Percentiles rank a stretch among this genome's conserved stretches.
phyloP scores from a whole-genome alignment of 345 rosid species.

The Nephelium lappaceum region DNA sequence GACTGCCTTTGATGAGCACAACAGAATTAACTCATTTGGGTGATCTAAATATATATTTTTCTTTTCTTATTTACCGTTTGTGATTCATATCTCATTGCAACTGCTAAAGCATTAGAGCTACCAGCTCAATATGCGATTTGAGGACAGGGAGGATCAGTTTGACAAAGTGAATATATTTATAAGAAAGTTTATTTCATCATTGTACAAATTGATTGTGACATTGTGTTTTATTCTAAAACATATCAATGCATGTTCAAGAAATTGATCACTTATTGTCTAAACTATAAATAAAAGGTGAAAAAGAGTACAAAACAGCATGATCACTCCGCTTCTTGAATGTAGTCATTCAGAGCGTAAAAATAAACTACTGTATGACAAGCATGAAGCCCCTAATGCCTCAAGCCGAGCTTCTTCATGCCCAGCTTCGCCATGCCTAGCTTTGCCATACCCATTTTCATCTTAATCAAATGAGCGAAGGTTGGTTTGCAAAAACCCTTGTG shows the following conservation, averaged over 20 bases:
- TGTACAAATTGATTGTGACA: not conserved
- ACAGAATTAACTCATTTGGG: no score
- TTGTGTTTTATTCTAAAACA: not conserved
- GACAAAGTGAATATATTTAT: no score
- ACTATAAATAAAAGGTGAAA: not conserved
- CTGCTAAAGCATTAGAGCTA: not conserved
- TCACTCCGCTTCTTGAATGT: constrained; percentile 12
- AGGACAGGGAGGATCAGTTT: not conserved
- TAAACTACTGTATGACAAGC: not conserved
- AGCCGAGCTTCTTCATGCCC: not conserved
- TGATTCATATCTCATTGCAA: not conserved
- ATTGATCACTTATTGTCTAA: not conserved
- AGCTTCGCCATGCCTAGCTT: not conserved
- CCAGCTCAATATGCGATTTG: not conserved
- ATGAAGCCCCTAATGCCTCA: not conserved
- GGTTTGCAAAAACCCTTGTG: constrained; percentile 37
- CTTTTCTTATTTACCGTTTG: not conserved
- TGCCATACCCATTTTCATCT: not conserved
- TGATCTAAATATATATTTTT: no score
- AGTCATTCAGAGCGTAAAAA: constrained; percentile 10
- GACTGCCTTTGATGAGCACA: no score
- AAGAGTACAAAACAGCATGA: not conserved
- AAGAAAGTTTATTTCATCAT: not conserved
- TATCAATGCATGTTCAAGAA: not conserved
- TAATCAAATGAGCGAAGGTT: constrained; percentile 27